A percentile compares a stretch with the other conserved stretches of the same genome.
Evolutionary conservation across 192 early-diverging fungal genomes (phyloP).

Genomic region (Gamsiella multidivaricata): DNA sequence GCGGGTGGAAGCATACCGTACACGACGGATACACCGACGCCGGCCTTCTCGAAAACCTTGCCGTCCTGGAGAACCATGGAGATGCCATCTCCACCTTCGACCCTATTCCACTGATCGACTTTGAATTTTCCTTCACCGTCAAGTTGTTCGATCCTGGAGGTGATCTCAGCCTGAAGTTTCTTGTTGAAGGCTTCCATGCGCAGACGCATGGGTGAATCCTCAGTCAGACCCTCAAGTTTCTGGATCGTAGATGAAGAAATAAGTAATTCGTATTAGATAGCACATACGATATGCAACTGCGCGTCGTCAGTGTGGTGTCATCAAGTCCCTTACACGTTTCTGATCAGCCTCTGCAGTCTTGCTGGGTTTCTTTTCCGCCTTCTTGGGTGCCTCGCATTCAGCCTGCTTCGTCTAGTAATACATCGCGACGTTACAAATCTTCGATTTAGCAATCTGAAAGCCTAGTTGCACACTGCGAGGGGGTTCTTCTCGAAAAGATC

Average conservation of each 20-base stretch:
- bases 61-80: constrained; percentile 94
- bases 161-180: constrained; percentile 82
- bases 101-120: constrained; percentile 85
- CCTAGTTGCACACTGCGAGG: too few species aligned
- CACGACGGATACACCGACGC: constrained; percentile 93
- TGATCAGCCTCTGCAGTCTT: constrained; percentile 40
- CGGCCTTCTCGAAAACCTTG: constrained; percentile 96
- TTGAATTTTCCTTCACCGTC: constrained; percentile 71
- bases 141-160: constrained; percentile 72
- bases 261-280: too few species aligned
- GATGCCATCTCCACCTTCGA: constrained; percentile 93
- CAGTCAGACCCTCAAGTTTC: constrained; percentile 59
- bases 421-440: not conserved
- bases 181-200: constrained; percentile 87
- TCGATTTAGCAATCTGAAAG: not conserved
- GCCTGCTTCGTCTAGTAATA: constrained; percentile 13
- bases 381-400: constrained; percentile 47
- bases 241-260: not conserved
- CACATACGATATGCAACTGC: too few species aligned
- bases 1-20: constrained; percentile 83
- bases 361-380: constrained; percentile 23
- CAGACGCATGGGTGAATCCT: constrained; percentile 75
- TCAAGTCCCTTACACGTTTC: constrained; percentile 47
- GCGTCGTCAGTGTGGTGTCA: too few species aligned
- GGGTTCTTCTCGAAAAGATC: too few species aligned